phyloP scores from a whole-genome alignment of 2,329 filamentous ascomycete genomes.

The Trichoderma asperellum region DNA sequence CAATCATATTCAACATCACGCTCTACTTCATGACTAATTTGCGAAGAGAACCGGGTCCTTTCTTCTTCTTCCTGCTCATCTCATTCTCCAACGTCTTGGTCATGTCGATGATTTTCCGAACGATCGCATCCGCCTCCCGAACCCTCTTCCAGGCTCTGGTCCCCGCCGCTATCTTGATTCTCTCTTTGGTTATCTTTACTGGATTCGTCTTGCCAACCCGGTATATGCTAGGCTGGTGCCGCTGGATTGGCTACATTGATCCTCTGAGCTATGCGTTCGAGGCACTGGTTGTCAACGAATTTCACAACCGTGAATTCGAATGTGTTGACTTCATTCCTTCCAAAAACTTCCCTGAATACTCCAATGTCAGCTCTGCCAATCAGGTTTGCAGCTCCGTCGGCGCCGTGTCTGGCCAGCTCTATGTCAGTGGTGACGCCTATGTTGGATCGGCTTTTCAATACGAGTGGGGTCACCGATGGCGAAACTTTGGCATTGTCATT shows the following conservation, averaged over 20 bases:
- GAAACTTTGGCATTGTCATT: conserved; percentile 71
- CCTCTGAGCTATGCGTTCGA: conserved; percentile 83
- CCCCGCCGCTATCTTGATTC: conserved; percentile 63
- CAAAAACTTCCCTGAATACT: conserved; percentile 32
- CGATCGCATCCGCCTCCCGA: conserved; percentile 75
- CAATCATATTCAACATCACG: conserved; percentile 75
- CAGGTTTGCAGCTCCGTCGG: conserved; percentile 64
- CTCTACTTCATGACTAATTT: conserved; percentile 90
- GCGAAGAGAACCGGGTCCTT: conserved; percentile 70
- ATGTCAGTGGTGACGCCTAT: conserved; percentile 63
- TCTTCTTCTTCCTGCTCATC: conserved; percentile 85
- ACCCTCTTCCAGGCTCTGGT: conserved; percentile 69
- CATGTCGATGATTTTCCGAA: conserved; percentile 88
- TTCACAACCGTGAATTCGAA: conserved; percentile 64
- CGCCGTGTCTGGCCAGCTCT: conserved; percentile 54
- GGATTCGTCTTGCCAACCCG: conserved; percentile 67
- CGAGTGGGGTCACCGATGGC: conserved; percentile 63
- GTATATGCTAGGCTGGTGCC: conserved; percentile 79
- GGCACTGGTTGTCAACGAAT: conserved; percentile 81
- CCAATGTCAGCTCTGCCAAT: conserved; percentile 43
- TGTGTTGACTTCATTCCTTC: conserved; percentile 55
- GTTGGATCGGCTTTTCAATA: conserved; percentile 61
- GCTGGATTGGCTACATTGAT: conserved; percentile 82
- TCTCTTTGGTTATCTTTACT: conserved; percentile 70
- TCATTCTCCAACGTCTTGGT: conserved; percentile 72